Base-by-base conservation (phyloP, 768 basidiomycete species). In the Rhodocollybia butyracea region DNA sequence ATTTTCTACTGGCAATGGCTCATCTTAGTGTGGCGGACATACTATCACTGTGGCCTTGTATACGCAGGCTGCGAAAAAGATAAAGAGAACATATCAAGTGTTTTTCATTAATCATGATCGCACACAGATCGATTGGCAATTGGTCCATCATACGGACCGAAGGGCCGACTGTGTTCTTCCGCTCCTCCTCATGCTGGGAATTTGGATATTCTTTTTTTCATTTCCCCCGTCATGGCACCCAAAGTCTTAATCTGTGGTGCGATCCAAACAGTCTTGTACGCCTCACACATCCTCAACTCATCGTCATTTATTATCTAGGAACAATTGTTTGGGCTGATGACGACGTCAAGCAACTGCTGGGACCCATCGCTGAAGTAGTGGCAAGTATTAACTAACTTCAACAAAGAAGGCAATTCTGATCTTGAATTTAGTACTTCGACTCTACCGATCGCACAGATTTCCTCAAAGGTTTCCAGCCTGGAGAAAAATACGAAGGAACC, bases 281-380 rank as follows among this genome's bases (percentile, higher is more conserved):
- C 19, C 19, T n/a, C n/a, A n/a, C 3, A 22, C 31, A 22, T 42
- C 5, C 11, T 26, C 29, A 11, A 27, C 22, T 13, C 21, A 32
- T 48, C 46, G 13, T 12, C 15, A 40, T 19, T 40, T 51, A 0
- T 29, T 4, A 13, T 22, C 1, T 48, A 90, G 90, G 84, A 51
- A 70, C 82, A 57, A 81, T 94, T 55, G 78, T 86, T 29, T 94
- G 91, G 91, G 90, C 92, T 0, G 83, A 89, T 57, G 77, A 89
- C 24, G 89, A 94, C 55, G 76, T 85, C 51, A 72, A 84, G 54
- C 70, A 77, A 34, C 74, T 91, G 57, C 81, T 94, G 34, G 78
- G 78, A 0, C 74, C 77, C 51, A 79, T 90, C 55, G 85, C 91
- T 30, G 85, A 93, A 50, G 76, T 94, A 29, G 74, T 93, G 46